Evolutionary conservation across 2,329 filamentous ascomycete genomes (phyloP).

Genomic region (Thielaviopsis punctulata): DNA sequence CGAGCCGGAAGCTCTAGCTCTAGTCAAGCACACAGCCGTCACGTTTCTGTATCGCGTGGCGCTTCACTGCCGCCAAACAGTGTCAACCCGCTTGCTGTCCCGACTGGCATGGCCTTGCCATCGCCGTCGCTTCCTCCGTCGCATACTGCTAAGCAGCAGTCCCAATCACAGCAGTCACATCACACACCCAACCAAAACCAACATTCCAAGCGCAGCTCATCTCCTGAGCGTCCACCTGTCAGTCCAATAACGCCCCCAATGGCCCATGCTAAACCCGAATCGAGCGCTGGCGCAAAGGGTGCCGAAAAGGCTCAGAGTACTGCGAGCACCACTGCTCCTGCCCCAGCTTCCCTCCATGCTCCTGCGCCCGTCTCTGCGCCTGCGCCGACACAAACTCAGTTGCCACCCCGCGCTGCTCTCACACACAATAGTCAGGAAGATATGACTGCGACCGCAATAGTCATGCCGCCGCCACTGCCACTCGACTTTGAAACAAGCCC

Average conservation of each 20-base stretch:
- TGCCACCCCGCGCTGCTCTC: conserved; percentile 22
- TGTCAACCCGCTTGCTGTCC: conserved; percentile 4
- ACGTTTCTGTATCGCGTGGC: conserved; percentile 11
- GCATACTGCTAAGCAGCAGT: conserved; percentile 6
- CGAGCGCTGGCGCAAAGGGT: conserved; percentile 5
- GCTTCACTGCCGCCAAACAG: conserved; percentile 4
- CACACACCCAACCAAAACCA: background rate
- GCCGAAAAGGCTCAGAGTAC: background rate
- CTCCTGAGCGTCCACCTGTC: conserved; percentile 32
- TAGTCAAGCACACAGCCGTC: conserved; percentile 17
- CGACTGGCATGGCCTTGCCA: conserved; percentile 7
- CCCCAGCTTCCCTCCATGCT: no score
- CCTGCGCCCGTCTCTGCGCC: background rate
- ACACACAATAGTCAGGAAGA: conserved; percentile 29
- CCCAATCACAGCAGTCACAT: conserved; percentile 1
- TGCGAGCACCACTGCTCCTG: background rate
- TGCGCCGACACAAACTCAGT: conserved; percentile 13
- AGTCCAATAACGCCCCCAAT: conserved; percentile 38
- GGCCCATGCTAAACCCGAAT: conserved; percentile 19
- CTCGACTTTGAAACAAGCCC: conserved; percentile 51
- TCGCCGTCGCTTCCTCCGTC: conserved; percentile 8
- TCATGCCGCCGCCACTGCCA: conserved; percentile 31
- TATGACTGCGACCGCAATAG: conserved; percentile 19
- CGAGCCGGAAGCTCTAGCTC: conserved; percentile 17
- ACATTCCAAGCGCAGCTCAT: conserved; percentile 20